Base-by-base conservation (phyloP, 345 rosid genomes). In the Eucalyptus guilfoylei region DNA sequence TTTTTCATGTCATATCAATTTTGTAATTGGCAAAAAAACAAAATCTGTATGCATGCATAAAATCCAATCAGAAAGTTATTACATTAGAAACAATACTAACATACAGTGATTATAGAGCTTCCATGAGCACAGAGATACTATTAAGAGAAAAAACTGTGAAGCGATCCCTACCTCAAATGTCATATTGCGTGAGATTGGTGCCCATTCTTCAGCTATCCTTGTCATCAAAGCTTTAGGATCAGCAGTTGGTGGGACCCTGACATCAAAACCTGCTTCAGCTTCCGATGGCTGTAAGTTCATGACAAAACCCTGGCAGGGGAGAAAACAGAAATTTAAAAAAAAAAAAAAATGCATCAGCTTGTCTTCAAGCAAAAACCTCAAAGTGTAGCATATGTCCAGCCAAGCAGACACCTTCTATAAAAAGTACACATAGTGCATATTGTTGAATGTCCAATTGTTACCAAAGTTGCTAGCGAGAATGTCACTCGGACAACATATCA, bases 251-350 rank as follows among this genome's bases (percentile, higher is more conserved):
- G 99, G 97, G 44, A 98, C 87, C 87, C 99, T 94, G 86, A 98
- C 90, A 91, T 98, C 99, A 86, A 98, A 96, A 86, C 99, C 99
- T 87, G 99, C 99, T 95, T 95, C 98, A 76, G 99, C 98, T 92
- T 97, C 99, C 42, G 99, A 98, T 49, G 99, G 99, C 91, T 97
- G 99, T 94, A 97, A 92, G 88, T 97, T 98, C 99, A 98, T 97
- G 86, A 96, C 97, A 87, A 96, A 98, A 44, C 99, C 99, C 98
- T 97, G 91, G 86, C 69, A 90, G 86, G 86, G 81, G 62, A 52
- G 88, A 88, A 92, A 92, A 88, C 49, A 69, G 58, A 49, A 37
- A n/a, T 37, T 76, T 76, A 45, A 19, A 30, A 52, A 86, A 45
- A 19, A 30, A 52, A 54, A 50, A 52, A n/a, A 42, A 47, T 28